phyloP scores from a whole-genome alignment of 169 alveolate species.

The Cryptosporidium muris region DNA sequence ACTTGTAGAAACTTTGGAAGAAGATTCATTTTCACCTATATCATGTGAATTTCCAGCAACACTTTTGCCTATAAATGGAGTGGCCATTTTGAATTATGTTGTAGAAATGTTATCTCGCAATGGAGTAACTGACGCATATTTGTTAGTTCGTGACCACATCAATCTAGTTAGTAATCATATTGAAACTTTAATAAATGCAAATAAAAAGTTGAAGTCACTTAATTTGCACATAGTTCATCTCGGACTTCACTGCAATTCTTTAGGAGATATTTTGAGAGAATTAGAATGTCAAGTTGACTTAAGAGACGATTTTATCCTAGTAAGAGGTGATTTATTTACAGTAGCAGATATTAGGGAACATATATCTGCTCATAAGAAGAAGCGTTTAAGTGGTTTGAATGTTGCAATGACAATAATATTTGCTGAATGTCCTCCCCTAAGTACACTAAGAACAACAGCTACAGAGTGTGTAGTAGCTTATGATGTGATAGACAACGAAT shows the following conservation, averaged over 20 bases:
- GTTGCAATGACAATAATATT: slow-evolving; percentile 51
- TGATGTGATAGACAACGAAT: slow-evolving; percentile 19
- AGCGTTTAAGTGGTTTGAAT: slow-evolving; percentile 4
- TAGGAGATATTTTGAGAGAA: slow-evolving; percentile 58
- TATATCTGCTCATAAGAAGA: slow-evolving; percentile 28
- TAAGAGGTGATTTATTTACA: slow-evolving; percentile 21
- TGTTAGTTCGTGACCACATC: slow-evolving; percentile 2
- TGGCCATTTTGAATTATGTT: slow-evolving; percentile 38
- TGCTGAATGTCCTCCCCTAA: slow-evolving; percentile 53
- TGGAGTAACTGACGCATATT: slow-evolving; percentile 60
- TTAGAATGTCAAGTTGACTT: slow-evolving; percentile 49
- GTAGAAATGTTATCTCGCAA: slow-evolving; percentile 41
- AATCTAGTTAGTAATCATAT: slow-evolving; percentile 13
- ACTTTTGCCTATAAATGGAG: slow-evolving; percentile 57
- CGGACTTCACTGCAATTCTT: slow-evolving; percentile 30
- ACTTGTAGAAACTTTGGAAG: slow-evolving; percentile 29
- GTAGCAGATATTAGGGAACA: slow-evolving; percentile 60
- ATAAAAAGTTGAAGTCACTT: slow-evolving; percentile 3
- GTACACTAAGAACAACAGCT: slow-evolving; percentile 29
- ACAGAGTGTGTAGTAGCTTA: slow-evolving; percentile 38
- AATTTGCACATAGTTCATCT: slow-evolving; percentile 14
- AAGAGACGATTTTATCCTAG: slow-evolving; percentile 57
- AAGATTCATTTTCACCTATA: slow-evolving; percentile 39
- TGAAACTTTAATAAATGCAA: not conserved
- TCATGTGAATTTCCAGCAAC: slow-evolving; percentile 63